Evolutionary conservation across 371 early-diverging fungal genomes (phyloP).

Genomic region (Lichtheimia corymbifera): DNA sequence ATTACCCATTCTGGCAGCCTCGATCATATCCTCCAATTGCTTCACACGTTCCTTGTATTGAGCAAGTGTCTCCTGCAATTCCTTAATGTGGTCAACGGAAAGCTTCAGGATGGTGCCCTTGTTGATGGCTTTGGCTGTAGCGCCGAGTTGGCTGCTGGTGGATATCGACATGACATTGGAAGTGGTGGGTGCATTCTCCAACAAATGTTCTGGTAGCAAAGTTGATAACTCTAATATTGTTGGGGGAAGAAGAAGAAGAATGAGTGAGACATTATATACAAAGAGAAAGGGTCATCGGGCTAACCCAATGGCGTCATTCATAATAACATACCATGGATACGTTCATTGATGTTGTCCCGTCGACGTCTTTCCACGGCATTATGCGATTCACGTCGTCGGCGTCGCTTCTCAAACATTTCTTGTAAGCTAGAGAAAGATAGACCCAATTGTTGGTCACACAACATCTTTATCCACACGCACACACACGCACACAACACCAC

Average conservation of each 20-base stretch:
- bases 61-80: conserved; percentile 37
- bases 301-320: too few species aligned
- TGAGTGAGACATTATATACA: too few species aligned
- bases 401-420: conserved; percentile 55
- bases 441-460: too few species aligned
- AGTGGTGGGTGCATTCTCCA: conserved; percentile 47
- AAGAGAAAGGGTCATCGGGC: too few species aligned
- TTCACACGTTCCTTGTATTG: conserved; percentile 39
- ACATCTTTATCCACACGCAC: not conserved
- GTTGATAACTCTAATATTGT: conserved; percentile 70
- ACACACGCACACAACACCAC: not conserved
- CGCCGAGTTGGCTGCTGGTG: conserved; percentile 2
- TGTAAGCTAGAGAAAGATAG: conserved; percentile 33
- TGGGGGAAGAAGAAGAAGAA: too few species aligned
- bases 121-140: conserved; percentile 62
- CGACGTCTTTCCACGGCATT: conserved; percentile 89
- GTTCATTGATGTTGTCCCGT: conserved; percentile 97
- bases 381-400: conserved; percentile 55
- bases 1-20: conserved; percentile 2
- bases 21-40: conserved; percentile 60
- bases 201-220: conserved; percentile 74
- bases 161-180: conserved; percentile 33
- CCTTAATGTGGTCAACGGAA: conserved; percentile 68
- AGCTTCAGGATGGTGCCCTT: conserved; percentile 87
- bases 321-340: conserved; percentile 70